Evolutionary conservation across 1,284 basidiomycete genomes (phyloP).

Genomic region (Lignosus rhinocerotis): DNA sequence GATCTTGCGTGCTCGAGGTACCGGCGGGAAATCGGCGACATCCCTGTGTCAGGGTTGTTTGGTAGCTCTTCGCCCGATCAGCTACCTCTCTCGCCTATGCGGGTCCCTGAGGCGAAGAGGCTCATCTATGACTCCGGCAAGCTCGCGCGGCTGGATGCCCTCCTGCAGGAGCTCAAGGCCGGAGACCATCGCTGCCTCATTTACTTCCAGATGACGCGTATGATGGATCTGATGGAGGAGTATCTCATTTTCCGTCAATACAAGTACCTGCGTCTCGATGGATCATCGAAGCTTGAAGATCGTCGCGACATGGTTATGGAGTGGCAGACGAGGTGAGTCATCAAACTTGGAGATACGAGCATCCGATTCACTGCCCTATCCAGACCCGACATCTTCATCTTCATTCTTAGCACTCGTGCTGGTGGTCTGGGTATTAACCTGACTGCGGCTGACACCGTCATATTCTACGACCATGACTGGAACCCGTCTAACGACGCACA

Average conservation of each 20-base stretch:
- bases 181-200: constrained; percentile 94
- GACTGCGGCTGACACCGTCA: constrained; percentile 96
- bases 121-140: constrained; percentile 98
- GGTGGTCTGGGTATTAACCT: constrained; percentile 98
- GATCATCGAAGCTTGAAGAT: constrained; percentile 94
- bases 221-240: constrained; percentile 99
- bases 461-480: constrained; percentile 99
- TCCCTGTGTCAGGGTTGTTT: constrained; percentile 74
- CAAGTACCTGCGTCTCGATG: constrained; percentile 96
- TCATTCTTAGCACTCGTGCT: constrained; percentile 94
- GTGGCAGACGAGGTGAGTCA: constrained; percentile 92
- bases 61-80: constrained; percentile 71
- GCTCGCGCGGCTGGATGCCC: constrained; percentile 85
- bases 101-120: constrained; percentile 93
- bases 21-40: constrained; percentile 54
- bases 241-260: constrained; percentile 98
- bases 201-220: constrained; percentile 99
- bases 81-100: constrained; percentile 84
- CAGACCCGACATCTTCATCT: constrained; percentile 94
- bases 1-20: constrained; percentile 54
- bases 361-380: neutral
- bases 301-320: constrained; percentile 99
- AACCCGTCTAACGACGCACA: constrained; percentile 99
- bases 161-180: constrained; percentile 91
- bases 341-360: neutral